These are phyloP conservation scores for Nemania diffusa DNA, from an alignment of 2,329 filamentous ascomycete genomes.

Conservation along the genomic window DNA sequence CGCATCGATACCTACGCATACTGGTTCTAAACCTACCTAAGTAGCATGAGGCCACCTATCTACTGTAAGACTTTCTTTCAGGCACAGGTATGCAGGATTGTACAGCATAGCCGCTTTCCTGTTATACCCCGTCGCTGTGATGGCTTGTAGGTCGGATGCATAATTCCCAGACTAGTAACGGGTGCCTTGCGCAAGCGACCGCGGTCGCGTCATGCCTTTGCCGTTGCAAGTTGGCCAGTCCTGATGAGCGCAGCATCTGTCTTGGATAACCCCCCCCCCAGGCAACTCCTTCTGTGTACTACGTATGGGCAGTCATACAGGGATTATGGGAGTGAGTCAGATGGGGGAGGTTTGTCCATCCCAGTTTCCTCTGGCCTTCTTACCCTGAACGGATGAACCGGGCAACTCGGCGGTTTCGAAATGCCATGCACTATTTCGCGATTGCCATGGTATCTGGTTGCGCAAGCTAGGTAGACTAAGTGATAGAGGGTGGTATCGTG, in stretches of 20 bases:
- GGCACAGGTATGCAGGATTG: not conserved
- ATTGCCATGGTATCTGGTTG: constrained; percentile 42
- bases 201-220: constrained; percentile 20
- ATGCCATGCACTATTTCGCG: constrained; percentile 42
- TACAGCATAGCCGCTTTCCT: not conserved
- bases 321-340: constrained; percentile 34
- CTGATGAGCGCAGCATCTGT: constrained; percentile 10
- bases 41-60: not conserved
- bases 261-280: constrained; percentile 7
- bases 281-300: constrained; percentile 16
- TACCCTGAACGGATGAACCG: constrained; percentile 25
- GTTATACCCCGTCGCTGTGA: constrained; percentile 1
- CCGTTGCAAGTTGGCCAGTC: constrained; percentile 22
- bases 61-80: not conserved
- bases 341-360: constrained; percentile 16
- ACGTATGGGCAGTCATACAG: not conserved
- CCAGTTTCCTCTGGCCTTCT: constrained; percentile 13
- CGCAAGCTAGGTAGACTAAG: constrained; percentile 27
- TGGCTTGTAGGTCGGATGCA: constrained; percentile 15
- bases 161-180: constrained; percentile 24
- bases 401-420: constrained; percentile 33
- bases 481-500: constrained; percentile 46
- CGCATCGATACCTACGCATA: not conserved
- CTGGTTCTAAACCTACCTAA: not conserved
- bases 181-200: constrained; percentile 42